Evolutionary conservation across 1,284 basidiomycete species (phyloP).

Genomic region (Boletus semigastroideus): DNA sequence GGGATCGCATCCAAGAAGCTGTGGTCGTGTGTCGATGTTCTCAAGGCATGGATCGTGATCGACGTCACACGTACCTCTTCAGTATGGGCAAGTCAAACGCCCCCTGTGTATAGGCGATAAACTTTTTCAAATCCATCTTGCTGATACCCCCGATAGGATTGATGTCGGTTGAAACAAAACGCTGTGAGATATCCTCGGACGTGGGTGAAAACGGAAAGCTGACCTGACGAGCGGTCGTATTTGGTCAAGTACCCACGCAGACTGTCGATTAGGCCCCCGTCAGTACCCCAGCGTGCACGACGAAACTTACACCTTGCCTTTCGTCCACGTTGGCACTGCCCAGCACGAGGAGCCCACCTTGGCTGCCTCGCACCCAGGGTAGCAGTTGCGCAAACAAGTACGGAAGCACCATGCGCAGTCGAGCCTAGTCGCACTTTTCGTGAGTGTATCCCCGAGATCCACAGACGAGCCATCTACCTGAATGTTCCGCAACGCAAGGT

Average conservation of each 20-base stretch:
- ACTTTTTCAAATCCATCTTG: constrained; percentile 96
- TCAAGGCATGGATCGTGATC: no score
- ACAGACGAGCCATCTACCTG: constrained; percentile 50
- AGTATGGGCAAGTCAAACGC: constrained; percentile 87
- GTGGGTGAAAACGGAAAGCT: constrained; percentile 7
- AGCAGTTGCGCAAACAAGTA: constrained; percentile 97
- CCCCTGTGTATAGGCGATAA: constrained; percentile 82
- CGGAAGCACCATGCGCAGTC: constrained; percentile 93
- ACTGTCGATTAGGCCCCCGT: constrained; percentile 41
- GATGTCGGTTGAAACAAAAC: constrained; percentile 82
- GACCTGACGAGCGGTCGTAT: constrained; percentile 91
- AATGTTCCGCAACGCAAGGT: constrained; percentile 96
- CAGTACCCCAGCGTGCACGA: neutral
- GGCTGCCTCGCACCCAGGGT: constrained; percentile 87
- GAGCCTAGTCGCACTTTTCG: constrained; percentile 52
- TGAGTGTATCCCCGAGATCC: neutral
- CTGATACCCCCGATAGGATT: constrained; percentile 99
- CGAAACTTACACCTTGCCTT: constrained; percentile 50
- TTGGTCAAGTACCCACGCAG: constrained; percentile 97
- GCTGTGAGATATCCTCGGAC: no score
- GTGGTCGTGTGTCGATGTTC: no score
- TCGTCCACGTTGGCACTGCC: constrained; percentile 99
- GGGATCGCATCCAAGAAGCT: constrained; percentile 93
- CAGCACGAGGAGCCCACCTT: constrained; percentile 88
- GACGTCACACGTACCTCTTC: no score